phyloP scores from a whole-genome alignment of 2,329 filamentous ascomycete genomes.

The Trichoderma koningii region DNA sequence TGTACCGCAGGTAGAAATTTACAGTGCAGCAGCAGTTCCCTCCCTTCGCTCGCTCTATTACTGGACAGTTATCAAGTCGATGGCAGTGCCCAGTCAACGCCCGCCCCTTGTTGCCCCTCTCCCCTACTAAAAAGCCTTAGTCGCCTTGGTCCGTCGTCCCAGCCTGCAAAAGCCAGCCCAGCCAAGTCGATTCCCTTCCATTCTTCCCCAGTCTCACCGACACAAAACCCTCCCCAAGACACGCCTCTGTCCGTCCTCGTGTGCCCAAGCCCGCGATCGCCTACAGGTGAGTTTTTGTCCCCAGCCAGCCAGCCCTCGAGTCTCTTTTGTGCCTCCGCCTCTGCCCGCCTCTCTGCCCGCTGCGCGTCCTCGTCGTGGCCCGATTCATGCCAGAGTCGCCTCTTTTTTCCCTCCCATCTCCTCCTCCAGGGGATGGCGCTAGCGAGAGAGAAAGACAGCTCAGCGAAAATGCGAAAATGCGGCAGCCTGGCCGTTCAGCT shows the following conservation, averaged over 20 bases:
- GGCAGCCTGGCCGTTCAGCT: constrained; percentile 25
- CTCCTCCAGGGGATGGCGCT: constrained; percentile 23
- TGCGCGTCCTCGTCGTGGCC: constrained; percentile 3
- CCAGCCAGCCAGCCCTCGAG: neutral
- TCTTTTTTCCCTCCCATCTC: constrained; percentile 5
- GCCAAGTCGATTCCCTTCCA: constrained; percentile 15
- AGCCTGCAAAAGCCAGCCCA: constrained; percentile 19
- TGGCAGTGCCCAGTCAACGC: constrained; percentile 11
- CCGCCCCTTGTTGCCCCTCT: constrained; percentile 19
- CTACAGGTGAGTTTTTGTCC: constrained; percentile 15
- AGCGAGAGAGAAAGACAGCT: constrained; percentile 26
- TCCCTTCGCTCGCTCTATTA: neutral
- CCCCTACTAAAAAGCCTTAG: constrained; percentile 16
- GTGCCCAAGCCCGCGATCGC: constrained; percentile 16
- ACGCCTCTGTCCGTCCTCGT: constrained; percentile 25
- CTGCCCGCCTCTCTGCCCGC: neutral
- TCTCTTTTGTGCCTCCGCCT: neutral
- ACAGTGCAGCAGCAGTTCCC: too few species aligned
- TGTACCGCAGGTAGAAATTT: too few species aligned
- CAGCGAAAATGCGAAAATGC: constrained; percentile 28
- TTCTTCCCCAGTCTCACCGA: constrained; percentile 27
- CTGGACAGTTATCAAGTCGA: neutral
- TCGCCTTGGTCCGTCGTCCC: neutral
- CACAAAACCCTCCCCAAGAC: constrained; percentile 25
- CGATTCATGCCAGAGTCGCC: neutral